Evolutionary conservation across 345 rosid genomes (phyloP).

Genomic region (Reutealis trisperma): DNA sequence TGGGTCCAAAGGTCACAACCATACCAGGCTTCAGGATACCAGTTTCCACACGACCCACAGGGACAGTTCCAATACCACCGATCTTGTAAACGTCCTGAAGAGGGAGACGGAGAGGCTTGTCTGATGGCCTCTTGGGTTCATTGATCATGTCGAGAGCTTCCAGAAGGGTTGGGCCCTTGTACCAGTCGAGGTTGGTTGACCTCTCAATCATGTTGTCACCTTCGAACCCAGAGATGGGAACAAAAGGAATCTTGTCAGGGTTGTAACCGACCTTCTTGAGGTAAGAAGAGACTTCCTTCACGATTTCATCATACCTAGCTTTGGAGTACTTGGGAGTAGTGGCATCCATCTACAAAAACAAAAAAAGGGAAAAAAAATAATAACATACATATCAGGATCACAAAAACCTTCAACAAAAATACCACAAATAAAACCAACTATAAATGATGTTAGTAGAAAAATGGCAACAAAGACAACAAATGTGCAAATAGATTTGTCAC

Average conservation of each 20-base stretch:
- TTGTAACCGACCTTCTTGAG: conserved; percentile 25
- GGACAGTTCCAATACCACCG: conserved; percentile 26
- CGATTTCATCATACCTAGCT: conserved; percentile 23
- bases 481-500: conserved; percentile 24
- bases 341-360: conserved; percentile 15
- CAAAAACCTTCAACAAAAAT: too few species aligned
- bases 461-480: too few species aligned
- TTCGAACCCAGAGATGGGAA: conserved; percentile 21
- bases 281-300: conserved; percentile 21
- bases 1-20: conserved; percentile 22
- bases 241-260: conserved; percentile 19
- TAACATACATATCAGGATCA: too few species aligned
- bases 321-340: conserved; percentile 24
- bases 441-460: too few species aligned
- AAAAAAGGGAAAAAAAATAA: too few species aligned
- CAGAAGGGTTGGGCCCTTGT: conserved; percentile 22
- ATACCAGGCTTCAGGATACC: conserved; percentile 23
- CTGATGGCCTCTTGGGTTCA: conserved; percentile 25
- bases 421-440: too few species aligned
- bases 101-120: conserved; percentile 25
- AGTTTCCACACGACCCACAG: conserved; percentile 24
- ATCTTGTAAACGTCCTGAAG: conserved; percentile 25
- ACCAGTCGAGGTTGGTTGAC: conserved; percentile 24
- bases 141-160: conserved; percentile 18
- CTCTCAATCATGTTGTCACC: conserved; percentile 29